Evolutionary conservation across 371 early-diverging fungal genomes (phyloP), one percentile per base, ranked within the genome.

Genomic region (Apophysomyces ossiformis): DNA sequence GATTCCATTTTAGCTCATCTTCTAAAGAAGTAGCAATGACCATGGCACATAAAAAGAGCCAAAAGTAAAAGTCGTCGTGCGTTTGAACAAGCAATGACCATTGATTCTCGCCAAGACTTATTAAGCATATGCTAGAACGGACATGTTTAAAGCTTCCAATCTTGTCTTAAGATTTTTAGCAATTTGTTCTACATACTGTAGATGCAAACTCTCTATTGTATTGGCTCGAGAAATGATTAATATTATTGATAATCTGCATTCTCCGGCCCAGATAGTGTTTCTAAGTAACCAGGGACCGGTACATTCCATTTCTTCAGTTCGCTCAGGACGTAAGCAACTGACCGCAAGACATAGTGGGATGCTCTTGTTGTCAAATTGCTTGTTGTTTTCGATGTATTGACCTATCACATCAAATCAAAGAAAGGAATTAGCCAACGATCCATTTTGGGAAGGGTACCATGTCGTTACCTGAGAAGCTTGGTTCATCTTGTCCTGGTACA

Each of bases 401-500:
- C 21, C 54, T 50, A 26, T 41, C 11, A 1, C 41, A 13, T 8
- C 41, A 41, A 13, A 41, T 11, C 8, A 41, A 41, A 41, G 5
- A 11, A 41, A 41, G 13, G 13, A 13, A 41, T 41, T 8, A 41
- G 13, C 1, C 41, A 41, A 11, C 7, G 8, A 7, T 50, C 9
- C 7, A 26, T 21, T 21, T 26, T 26, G 32, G 21, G 21, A 50
- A 50, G 4, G 5, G 8, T 4, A 18, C 11, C 54, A 9, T 16
- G 16, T 18, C 8, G 0, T 50, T 50, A 50, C 54, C 54, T 50
- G 18, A 16, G 21, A 18, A 2, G 5, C 54, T 21, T 50, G 54
- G 21, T 16, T 18, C 9, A 50, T 21, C 21, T 50, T n/a, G 21
- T 4, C 11, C 9, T 85, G 84, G 68, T 93, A 93, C 84, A 92